phyloP scores from a whole-genome alignment of 202 grass and related monocot species.

The Zizania palustris region DNA sequence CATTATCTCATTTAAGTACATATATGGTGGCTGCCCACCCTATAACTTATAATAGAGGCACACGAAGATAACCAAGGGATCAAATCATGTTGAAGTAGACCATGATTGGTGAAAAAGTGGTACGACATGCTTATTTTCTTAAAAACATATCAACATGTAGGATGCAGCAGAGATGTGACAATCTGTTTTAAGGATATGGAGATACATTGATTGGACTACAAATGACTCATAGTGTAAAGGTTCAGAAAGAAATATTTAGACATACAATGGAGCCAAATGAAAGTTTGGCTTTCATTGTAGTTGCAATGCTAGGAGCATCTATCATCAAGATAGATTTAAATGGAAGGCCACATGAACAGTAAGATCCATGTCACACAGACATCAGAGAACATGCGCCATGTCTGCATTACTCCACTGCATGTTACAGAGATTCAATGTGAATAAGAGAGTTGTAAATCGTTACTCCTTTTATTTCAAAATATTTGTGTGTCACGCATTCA shows the following conservation, averaged over 20 bases:
- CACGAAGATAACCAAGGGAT: conserved; percentile 1
- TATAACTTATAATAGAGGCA: not conserved
- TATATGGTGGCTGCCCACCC: not conserved
- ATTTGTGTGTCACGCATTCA: not conserved
- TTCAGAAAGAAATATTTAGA: not conserved
- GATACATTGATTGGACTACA: not conserved
- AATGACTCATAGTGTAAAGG: not conserved
- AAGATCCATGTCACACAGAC: not conserved
- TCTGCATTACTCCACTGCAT: not conserved
- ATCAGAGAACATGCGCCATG: not conserved
- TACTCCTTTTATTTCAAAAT: not conserved
- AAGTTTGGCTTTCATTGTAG: not conserved
- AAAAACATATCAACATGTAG: not conserved
- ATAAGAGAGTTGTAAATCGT: not conserved
- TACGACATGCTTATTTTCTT: not conserved
- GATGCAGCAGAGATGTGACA: not conserved
- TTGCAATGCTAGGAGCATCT: not conserved
- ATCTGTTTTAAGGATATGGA: not conserved
- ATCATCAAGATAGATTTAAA: not conserved
- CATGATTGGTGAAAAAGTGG: not conserved
- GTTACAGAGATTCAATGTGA: not conserved
- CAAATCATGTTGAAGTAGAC: not conserved
- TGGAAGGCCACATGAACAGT: not conserved
- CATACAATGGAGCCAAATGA: not conserved
- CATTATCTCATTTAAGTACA: not conserved